phyloP scores from a whole-genome alignment of 352 stramenopile species.

The Pythium graminicola region DNA sequence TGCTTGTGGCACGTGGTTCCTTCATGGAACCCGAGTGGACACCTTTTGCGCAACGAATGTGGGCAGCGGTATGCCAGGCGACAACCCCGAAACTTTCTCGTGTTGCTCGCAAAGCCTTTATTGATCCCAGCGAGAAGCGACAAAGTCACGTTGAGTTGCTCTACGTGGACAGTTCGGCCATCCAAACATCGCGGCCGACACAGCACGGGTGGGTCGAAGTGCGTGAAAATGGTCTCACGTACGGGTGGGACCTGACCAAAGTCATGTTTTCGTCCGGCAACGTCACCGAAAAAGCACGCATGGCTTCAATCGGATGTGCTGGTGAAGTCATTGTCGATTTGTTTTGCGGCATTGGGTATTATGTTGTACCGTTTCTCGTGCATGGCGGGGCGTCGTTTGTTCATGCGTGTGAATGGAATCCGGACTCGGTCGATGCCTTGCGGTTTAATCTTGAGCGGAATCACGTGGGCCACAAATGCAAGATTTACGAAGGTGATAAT shows the following conservation, averaged over 20 bases:
- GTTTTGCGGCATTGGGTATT: conserved; percentile 98
- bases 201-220: conserved; percentile 77
- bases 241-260: conserved; percentile 92
- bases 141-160: conserved; percentile 74
- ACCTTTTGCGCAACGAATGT: conserved; percentile 52
- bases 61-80: conserved; percentile 48
- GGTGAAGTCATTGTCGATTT: conserved; percentile 93
- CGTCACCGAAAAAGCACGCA: conserved; percentile 94
- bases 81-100: conserved; percentile 51
- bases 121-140: conserved; percentile 69
- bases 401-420: conserved; percentile 95
- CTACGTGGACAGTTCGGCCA: conserved; percentile 41
- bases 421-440: conserved; percentile 87
- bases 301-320: conserved; percentile 78
- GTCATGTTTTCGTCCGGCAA: conserved; percentile 98
- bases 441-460: conserved; percentile 91
- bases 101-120: conserved; percentile 77
- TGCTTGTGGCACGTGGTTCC: conserved; percentile 58
- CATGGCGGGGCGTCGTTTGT: conserved; percentile 86
- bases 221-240: conserved; percentile 91
- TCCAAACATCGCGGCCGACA: conserved; percentile 31
- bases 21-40: conserved; percentile 57
- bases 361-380: conserved; percentile 93
- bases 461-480: conserved; percentile 71
- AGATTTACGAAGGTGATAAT: conserved; percentile 89